Conservation (phyloP, 208 protist genomes). For the Zelonia costaricensis region DNA sequence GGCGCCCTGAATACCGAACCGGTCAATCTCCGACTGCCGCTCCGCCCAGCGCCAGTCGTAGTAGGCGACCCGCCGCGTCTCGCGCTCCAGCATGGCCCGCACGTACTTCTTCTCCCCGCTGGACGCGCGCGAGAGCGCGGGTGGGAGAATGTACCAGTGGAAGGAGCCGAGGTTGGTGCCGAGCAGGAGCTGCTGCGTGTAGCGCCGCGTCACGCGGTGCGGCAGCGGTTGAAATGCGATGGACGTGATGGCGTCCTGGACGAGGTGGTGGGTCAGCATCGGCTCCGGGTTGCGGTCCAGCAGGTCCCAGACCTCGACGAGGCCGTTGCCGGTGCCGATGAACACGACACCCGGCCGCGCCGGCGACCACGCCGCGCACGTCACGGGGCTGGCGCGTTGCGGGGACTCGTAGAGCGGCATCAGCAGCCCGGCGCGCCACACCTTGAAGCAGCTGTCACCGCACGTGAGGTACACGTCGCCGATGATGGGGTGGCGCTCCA, state of each 20-base stretch:
- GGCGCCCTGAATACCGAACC: constrained; percentile 53
- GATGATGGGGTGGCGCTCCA: constrained; percentile 86
- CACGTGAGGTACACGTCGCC: constrained; percentile 89
- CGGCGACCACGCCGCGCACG: constrained; percentile 87
- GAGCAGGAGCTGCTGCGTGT: constrained; percentile 85
- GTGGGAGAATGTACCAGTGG: constrained; percentile 86
- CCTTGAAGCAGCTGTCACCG: constrained; percentile 86
- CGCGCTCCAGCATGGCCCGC: constrained; percentile 83
- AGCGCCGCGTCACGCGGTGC: constrained; percentile 33
- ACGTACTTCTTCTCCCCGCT: constrained; percentile 82
- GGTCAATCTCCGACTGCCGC: constrained; percentile 76
- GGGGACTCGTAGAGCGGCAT: constrained; percentile 81
- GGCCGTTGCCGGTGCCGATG: constrained; percentile 81
- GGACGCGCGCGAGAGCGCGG: constrained; percentile 74
- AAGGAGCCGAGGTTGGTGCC: constrained; percentile 87
- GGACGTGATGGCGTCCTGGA: constrained; percentile 89
- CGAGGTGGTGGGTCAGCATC: constrained; percentile 83
- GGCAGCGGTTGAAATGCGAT: constrained; percentile 87
- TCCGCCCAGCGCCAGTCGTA: constrained; percentile 85
- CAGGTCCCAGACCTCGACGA: constrained; percentile 90
- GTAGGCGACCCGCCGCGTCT: constrained; percentile 86
- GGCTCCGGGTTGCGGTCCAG: constrained; percentile 90
- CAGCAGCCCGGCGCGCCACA: constrained; percentile 82
- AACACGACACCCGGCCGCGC: constrained; percentile 76
- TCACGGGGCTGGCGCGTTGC: constrained; percentile 41